phyloP scores from a whole-genome alignment of 257 asterid genomes.

The Gardenia jasminoides region DNA sequence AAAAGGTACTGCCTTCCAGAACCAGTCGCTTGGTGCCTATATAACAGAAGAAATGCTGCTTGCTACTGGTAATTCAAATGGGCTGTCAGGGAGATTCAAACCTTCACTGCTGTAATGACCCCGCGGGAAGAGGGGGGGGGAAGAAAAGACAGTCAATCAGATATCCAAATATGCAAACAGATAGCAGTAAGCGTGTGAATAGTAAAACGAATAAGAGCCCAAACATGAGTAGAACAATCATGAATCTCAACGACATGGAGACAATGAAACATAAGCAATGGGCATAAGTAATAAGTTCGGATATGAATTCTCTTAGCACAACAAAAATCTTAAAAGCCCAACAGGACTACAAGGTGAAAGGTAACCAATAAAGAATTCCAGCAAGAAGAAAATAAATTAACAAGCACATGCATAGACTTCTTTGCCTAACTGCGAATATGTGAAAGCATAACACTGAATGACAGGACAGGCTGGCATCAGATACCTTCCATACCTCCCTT shows the following conservation, averaged over 20 bases:
- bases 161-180: background rate
- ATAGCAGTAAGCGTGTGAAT: background rate
- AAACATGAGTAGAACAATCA: background rate
- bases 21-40: constrained; percentile 32
- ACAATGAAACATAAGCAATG: background rate
- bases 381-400: background rate
- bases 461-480: background rate
- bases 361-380: background rate
- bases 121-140: too few species aligned
- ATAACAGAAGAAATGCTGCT: constrained; percentile 54
- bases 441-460: background rate
- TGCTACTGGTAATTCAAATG: constrained; percentile 52
- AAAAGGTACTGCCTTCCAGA: constrained; percentile 29
- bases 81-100: constrained; percentile 69
- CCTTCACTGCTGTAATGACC: constrained; percentile 47
- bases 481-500: constrained; percentile 52
- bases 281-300: background rate
- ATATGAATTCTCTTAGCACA: background rate
- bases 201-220: background rate
- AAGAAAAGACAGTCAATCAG: constrained; percentile 6
- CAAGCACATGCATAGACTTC: background rate
- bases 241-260: background rate
- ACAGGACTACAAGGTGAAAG: background rate
- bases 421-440: background rate
- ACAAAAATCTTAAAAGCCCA: background rate